phyloP scores from a whole-genome alignment of 148 eudicot genomes.

The Talinum fruticosum region DNA sequence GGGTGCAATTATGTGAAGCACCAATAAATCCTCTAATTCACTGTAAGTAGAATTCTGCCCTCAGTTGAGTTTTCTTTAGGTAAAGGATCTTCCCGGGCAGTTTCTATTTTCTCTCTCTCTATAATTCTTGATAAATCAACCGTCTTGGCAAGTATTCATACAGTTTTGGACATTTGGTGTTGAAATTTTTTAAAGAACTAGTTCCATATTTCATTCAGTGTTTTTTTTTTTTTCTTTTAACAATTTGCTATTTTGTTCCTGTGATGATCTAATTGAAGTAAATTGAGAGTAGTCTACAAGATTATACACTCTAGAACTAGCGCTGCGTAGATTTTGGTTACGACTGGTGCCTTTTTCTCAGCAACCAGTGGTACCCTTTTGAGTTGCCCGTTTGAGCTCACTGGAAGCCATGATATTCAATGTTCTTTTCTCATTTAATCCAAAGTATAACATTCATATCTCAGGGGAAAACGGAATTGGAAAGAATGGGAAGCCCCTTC shows the following conservation, averaged over 20 bases:
- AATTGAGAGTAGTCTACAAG: not conserved
- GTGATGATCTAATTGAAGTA: not conserved
- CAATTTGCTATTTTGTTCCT: too few species aligned
- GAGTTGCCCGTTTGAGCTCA: not conserved
- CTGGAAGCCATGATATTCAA: not conserved
- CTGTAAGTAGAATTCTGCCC: not conserved
- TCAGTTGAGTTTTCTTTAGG: not conserved
- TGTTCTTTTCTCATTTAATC: not conserved
- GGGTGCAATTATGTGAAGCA: constrained; percentile 10
- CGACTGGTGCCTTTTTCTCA: not conserved
- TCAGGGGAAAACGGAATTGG: constrained; percentile 85
- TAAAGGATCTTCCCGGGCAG: not conserved
- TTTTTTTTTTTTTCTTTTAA: too few species aligned
- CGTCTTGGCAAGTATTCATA: too few species aligned
- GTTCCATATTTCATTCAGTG: too few species aligned
- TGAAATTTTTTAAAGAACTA: too few species aligned
- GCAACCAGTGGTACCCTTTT: not conserved
- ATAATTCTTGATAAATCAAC: too few species aligned
- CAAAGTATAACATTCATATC: constrained; percentile 13
- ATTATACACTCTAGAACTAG: not conserved
- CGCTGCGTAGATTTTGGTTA: not conserved
- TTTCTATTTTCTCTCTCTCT: not conserved
- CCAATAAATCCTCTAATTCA: not conserved
- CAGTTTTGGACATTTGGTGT: too few species aligned
- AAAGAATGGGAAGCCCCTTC: constrained; percentile 63